These are phyloP conservation scores for Gleditsia sinensis DNA, from an alignment of 306 rosid genomes.

Conservation along the genomic window DNA sequence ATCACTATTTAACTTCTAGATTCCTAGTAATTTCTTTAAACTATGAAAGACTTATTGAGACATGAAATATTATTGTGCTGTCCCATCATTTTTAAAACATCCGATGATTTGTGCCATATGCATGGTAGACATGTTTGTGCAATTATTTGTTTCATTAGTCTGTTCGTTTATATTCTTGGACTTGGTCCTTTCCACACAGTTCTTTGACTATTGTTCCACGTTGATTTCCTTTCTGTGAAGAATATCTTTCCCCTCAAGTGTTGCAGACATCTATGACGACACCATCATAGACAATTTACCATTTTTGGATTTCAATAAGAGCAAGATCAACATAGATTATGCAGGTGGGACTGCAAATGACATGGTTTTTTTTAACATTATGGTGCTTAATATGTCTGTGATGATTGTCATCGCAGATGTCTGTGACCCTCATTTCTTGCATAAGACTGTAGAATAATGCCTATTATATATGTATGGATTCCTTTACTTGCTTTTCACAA, in stretches of 20 bases:
- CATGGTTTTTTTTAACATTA: constrained; percentile 47
- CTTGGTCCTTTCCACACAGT: constrained; percentile 40
- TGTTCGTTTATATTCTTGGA: constrained; percentile 25
- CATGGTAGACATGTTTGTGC: not conserved
- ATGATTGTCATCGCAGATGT: constrained; percentile 68
- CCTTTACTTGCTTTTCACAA: constrained; percentile 22
- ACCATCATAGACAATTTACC: constrained; percentile 63
- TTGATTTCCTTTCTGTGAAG: constrained; percentile 61
- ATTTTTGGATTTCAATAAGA: constrained; percentile 64
- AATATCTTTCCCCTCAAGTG: constrained; percentile 48
- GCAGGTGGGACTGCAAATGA: constrained; percentile 71
- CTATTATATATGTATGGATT: constrained; percentile 18
- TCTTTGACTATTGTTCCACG: constrained; percentile 53
- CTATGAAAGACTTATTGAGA: not conserved
- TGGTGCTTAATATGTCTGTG: constrained; percentile 66
- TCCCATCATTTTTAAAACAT: not conserved
- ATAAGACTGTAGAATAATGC: constrained; percentile 10
- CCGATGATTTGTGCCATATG: constrained; percentile 3
- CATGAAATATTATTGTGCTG: not conserved
- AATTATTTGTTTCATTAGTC: constrained; percentile 22
- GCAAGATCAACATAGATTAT: constrained; percentile 55
- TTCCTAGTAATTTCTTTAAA: not conserved
- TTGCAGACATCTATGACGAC: constrained; percentile 71
- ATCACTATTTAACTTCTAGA: not conserved
- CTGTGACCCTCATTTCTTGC: constrained; percentile 41